phyloP scores from a whole-genome alignment of 2,329 filamentous ascomycete genomes.

The Colletotrichum eleusines region DNA sequence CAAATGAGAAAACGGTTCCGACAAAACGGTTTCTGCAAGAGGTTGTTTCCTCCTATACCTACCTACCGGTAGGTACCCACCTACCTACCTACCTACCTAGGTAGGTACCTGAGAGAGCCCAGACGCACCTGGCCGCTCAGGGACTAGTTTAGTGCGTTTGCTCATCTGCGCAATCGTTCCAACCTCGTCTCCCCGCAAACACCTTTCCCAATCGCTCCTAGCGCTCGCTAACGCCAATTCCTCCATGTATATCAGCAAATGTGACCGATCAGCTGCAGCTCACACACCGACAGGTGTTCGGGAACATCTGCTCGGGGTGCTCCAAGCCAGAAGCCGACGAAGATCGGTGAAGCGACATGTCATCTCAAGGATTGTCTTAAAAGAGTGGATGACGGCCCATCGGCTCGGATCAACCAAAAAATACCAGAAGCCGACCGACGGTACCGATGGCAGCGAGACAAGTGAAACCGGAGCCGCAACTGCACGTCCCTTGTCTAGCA shows the following conservation, averaged over 20 bases:
- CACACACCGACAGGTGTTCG: not conserved
- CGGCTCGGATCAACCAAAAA: not conserved
- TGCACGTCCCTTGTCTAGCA: not conserved
- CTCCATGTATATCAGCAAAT: not conserved
- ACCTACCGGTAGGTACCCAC: too few relatives aligned
- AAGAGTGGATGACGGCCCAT: not conserved
- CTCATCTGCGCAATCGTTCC: not conserved
- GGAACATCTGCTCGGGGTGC: not conserved
- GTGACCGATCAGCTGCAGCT: not conserved
- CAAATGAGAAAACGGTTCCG: not conserved
- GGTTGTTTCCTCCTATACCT: not conserved
- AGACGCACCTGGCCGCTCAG: not conserved
- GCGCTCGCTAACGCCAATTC: not conserved
- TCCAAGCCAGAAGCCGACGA: not conserved
- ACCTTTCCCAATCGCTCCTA: not conserved
- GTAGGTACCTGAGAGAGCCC: too few relatives aligned
- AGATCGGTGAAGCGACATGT: not conserved
- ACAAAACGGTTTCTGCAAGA: not conserved
- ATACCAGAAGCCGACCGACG: not conserved
- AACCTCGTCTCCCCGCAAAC: not conserved
- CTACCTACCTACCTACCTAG: too few relatives aligned
- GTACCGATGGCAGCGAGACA: not conserved
- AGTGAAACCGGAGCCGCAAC: too few relatives aligned
- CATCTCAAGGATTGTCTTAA: too few relatives aligned
- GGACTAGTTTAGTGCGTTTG: conserved; percentile 3